A percentile compares a stretch with the other conserved stretches of the same genome.
Evolutionary conservation across 441 rosid species (phyloP).

Genomic region (Gossypium davidsonii): DNA sequence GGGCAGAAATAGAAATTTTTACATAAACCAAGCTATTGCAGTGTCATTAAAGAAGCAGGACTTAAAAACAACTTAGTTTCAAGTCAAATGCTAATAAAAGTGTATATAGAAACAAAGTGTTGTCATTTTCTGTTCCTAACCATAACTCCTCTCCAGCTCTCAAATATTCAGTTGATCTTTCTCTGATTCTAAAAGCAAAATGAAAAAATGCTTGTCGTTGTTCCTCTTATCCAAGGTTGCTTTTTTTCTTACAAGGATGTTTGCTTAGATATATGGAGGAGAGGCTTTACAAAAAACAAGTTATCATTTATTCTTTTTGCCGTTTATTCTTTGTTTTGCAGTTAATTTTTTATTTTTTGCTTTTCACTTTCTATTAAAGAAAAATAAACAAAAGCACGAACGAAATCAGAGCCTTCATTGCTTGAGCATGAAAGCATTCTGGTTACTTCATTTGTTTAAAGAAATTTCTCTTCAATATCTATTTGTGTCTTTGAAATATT

Average conservation of each 20-base stretch:
- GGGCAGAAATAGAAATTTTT: background rate
- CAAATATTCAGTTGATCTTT: background rate
- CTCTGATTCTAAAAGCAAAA: background rate
- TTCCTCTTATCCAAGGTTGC: background rate
- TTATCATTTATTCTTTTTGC: background rate
- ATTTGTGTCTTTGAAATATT: background rate
- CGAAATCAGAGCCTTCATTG: background rate
- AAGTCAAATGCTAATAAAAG: background rate
- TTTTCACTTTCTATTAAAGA: background rate
- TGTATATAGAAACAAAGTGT: background rate
- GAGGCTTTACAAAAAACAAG: background rate
- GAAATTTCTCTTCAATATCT: background rate
- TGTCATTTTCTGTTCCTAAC: background rate
- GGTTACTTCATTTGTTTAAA: background rate
- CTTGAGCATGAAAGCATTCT: background rate
- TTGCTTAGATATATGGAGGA: background rate
- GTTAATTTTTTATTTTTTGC: background rate
- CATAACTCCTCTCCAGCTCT: background rate
- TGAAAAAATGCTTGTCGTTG: background rate
- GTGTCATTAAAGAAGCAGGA: background rate
- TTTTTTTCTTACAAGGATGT: background rate
- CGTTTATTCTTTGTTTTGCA: background rate
- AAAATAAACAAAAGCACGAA: background rate
- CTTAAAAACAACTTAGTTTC: background rate
- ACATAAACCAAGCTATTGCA: background rate